Base-by-base conservation (phyloP, 2,329 filamentous ascomycete genomes). In the Xylariaceae sp. region DNA sequence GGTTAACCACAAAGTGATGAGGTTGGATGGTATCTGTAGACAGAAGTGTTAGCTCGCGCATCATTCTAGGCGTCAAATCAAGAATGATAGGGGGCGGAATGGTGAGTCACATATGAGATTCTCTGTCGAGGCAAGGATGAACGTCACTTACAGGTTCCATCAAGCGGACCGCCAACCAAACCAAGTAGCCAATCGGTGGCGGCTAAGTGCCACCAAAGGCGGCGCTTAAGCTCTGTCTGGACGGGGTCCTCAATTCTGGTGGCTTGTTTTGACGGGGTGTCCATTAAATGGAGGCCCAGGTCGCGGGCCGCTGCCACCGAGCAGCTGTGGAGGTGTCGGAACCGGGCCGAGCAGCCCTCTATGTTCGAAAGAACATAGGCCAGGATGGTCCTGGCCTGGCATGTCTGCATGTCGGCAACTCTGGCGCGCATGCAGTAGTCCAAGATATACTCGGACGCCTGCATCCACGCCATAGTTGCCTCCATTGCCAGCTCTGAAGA, bases 161-260 rank as follows among this genome's bases (percentile, higher is more conserved):
- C 60, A 11, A 60, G 51, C 9, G 62, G 60, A 2, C 62, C 58
- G 11, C 62, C 61, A 10, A 63, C 54, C 1, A 61, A 11, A 35
- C 71, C 63, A 0, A 65, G 53, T 61, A 77, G 69, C 76, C 74
- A 77, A 60, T 78, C 76, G 3, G 72, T 74, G 0, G 73, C 67
- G 8, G 71, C 71, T 4, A 79, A 66, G 61, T 77, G 75, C 76
- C 77, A 79, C 77, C 77, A 79, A 2, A 77, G 63, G 51, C 77
- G 69, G 15, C 77, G 68, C 47, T 73, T 76, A 44, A 75, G 70
- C 56, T 79, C 77, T 4, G 63, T 66, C 39, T 68, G 69, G 2
- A 62, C 61, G 17, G 61, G 58, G 15, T 67, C 69, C 6, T 70
- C 65, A 15, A 59, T 41, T 2, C 17, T 18, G 17, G 66, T 66